These are phyloP conservation scores for Cutaneotrichosporon curvatum DNA, from an alignment of 1,284 basidiomycete species.

Conservation along the genomic window DNA sequence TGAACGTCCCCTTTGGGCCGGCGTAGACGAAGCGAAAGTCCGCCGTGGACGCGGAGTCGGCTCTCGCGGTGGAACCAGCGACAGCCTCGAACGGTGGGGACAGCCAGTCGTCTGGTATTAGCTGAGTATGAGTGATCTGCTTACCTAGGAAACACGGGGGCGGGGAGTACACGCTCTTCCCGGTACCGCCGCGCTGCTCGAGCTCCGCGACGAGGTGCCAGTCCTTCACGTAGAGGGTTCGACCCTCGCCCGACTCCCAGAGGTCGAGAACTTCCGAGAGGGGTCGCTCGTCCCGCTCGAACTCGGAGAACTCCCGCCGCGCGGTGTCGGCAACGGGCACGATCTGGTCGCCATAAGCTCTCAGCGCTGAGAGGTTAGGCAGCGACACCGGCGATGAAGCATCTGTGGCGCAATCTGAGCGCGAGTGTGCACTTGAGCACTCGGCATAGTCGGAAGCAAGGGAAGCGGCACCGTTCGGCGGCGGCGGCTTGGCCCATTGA, in stretches of 20 bases:
- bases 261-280: constrained; percentile 44
- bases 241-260: constrained; percentile 36
- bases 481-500: not conserved
- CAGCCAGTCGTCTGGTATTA: constrained; percentile 51
- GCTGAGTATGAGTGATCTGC: not conserved
- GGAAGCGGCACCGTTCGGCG: no score
- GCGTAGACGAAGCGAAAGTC: constrained; percentile 47
- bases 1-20: constrained; percentile 47
- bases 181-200: constrained; percentile 25
- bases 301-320: constrained; percentile 38
- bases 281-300: constrained; percentile 36
- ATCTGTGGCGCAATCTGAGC: no score
- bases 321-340: constrained; percentile 44
- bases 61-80: not conserved
- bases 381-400: not conserved
- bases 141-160: constrained; percentile 46
- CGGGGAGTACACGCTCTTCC: constrained; percentile 46
- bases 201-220: constrained; percentile 51
- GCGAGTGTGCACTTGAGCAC: no score
- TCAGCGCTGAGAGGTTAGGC: constrained; percentile 25
- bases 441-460: no score
- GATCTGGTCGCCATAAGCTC: constrained; percentile 31
- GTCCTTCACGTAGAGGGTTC: constrained; percentile 52
- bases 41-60: constrained; percentile 12
- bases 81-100: constrained; percentile 36